These are phyloP conservation scores for Caloboletus firmus DNA, from an alignment of 1,284 basidiomycete species.

Conservation along the genomic window DNA sequence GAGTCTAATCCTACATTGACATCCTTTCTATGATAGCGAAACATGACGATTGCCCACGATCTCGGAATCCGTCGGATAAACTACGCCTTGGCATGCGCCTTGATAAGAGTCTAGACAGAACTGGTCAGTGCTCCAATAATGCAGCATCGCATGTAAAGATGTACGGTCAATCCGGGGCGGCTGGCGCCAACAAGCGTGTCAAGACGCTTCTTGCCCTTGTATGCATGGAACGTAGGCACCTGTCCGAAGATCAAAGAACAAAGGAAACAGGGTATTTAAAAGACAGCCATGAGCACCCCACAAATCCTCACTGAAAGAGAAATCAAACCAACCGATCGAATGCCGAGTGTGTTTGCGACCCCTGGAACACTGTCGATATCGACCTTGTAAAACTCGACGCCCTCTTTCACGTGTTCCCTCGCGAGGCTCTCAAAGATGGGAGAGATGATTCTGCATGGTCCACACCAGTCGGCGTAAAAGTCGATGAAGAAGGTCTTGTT, in stretches of 20 bases:
- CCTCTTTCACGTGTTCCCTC: slow-evolving; percentile 28
- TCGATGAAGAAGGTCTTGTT: slow-evolving; percentile 54
- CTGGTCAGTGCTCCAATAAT: neutral
- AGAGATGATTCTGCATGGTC: slow-evolving; percentile 68
- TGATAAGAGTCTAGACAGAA: slow-evolving; percentile 2
- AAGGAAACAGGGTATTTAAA: too few relatives aligned
- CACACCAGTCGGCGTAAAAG: slow-evolving; percentile 61
- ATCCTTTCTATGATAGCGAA: neutral
- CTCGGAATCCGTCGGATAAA: too few relatives aligned
- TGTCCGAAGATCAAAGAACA: slow-evolving; percentile 16
- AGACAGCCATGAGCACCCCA: neutral
- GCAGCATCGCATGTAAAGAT: neutral
- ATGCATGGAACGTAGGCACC: slow-evolving; percentile 78
- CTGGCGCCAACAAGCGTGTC: slow-evolving; percentile 65
- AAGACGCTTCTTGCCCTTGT: slow-evolving; percentile 58
- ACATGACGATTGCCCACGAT: neutral
- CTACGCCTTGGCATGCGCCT: too few relatives aligned
- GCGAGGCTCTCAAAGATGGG: slow-evolving; percentile 64
- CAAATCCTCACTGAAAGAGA: accelerated
- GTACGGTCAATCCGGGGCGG: slow-evolving; percentile 10
- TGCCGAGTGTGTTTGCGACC: slow-evolving; percentile 46
- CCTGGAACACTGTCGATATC: slow-evolving; percentile 52
- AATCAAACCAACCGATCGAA: slow-evolving; percentile 59
- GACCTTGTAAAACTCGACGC: slow-evolving; percentile 67
- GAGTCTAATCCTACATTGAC: slow-evolving; percentile 4